phyloP scores from a whole-genome alignment of 2,329 filamentous ascomycete species.

The Alternaria sp. region DNA sequence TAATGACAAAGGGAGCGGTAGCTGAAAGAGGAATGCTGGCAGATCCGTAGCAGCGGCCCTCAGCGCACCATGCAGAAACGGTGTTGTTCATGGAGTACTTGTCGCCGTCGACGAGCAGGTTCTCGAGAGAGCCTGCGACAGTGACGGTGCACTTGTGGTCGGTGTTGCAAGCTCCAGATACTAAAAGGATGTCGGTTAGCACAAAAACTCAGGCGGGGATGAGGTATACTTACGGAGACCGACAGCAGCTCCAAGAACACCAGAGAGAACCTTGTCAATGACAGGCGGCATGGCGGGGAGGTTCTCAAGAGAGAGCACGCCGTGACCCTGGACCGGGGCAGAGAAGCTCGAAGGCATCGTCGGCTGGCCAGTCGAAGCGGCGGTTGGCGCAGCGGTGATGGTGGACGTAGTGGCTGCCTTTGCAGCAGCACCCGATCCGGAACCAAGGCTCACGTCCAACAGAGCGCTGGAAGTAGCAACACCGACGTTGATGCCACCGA shows the following conservation, averaged over 20 bases:
- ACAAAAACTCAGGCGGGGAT: neutral
- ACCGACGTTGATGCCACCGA: neutral
- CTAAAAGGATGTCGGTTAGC: neutral
- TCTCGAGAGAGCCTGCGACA: constrained; percentile 8
- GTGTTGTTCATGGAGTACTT: constrained; percentile 3
- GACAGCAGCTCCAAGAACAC: neutral
- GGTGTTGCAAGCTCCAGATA: constrained; percentile 1
- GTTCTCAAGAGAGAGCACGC: constrained; percentile 3
- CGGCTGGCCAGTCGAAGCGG: neutral
- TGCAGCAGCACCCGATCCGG: neutral
- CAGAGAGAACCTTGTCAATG: constrained; percentile 2
- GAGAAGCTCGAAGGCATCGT: constrained; percentile 6
- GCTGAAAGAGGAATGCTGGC: neutral
- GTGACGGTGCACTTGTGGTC: constrained; percentile 3
- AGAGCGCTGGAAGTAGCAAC: constrained; percentile 3
- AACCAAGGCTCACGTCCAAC: neutral
- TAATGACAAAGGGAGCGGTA: constrained; percentile 8
- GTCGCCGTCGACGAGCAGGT: constrained; percentile 10
- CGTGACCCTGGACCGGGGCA: constrained; percentile 3
- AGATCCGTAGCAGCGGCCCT: constrained; percentile 9
- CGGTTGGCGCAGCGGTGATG: neutral
- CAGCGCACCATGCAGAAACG: constrained; percentile 1
- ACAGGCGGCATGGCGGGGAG: constrained; percentile 9
- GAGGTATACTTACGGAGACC: neutral
- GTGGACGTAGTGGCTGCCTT: neutral